Evolutionary conservation across 495 filamentous ascomycete species (phyloP).

Genomic region (Aspergillus homomorphus): DNA sequence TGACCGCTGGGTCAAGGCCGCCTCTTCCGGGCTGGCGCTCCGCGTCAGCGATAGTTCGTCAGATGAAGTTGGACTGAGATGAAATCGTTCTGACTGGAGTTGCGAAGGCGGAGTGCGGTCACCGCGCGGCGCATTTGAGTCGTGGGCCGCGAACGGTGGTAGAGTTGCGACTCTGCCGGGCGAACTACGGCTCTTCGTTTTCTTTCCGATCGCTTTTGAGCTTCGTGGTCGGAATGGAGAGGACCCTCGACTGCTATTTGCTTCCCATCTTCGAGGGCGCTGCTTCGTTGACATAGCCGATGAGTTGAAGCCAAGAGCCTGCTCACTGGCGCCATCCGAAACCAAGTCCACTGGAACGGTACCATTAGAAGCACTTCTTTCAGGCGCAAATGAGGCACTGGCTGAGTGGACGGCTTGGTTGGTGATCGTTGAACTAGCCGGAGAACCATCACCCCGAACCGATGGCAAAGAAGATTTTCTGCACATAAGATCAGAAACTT

Average conservation of each 20-base stretch:
- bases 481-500: slow-evolving; percentile 6
- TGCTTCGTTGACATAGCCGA: slow-evolving; percentile 15
- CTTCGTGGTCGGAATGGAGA: slow-evolving; percentile 10
- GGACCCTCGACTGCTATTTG: slow-evolving; percentile 12
- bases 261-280: slow-evolving; percentile 14
- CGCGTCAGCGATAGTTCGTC: slow-evolving; percentile 9
- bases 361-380: slow-evolving; percentile 21
- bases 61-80: slow-evolving; percentile 13
- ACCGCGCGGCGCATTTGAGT: slow-evolving; percentile 6
- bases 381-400: slow-evolving; percentile 20
- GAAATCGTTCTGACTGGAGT: slow-evolving; percentile 5
- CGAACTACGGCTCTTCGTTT: slow-evolving; percentile 10
- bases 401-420: slow-evolving; percentile 24
- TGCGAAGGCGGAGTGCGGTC: slow-evolving; percentile 7
- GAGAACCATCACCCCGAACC: slow-evolving; percentile 21
- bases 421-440: slow-evolving; percentile 22
- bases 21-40: slow-evolving; percentile 9
- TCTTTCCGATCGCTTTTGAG: slow-evolving; percentile 13
- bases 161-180: slow-evolving; percentile 14
- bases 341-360: slow-evolving; percentile 21
- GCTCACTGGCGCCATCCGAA: slow-evolving; percentile 25
- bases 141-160: slow-evolving; percentile 8
- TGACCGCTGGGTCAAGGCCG: slow-evolving; percentile 8
- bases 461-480: slow-evolving; percentile 20
- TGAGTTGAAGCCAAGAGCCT: slow-evolving; percentile 10